Evolutionary conservation across 2,329 filamentous ascomycete species (phyloP).

Genomic region (Fusarium pininemorale): DNA sequence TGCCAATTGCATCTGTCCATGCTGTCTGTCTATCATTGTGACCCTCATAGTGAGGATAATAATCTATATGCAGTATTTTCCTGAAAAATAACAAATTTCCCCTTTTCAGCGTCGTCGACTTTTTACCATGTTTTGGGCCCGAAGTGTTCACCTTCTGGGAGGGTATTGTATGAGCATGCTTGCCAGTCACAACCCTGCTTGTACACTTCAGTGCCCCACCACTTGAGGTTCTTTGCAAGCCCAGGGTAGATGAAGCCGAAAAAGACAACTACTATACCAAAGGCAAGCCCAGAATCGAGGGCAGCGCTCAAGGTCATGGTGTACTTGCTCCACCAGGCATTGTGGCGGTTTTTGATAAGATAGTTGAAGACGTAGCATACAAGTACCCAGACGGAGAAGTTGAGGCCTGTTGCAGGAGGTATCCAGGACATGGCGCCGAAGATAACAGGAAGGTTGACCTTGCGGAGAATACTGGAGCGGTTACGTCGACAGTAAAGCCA

Average conservation of each 20-base stretch:
- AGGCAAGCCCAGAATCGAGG: constrained; percentile 82
- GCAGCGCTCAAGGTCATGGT: constrained; percentile 89
- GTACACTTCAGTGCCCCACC: constrained; percentile 91
- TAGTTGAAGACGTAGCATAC: constrained; percentile 89
- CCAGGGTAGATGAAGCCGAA: constrained; percentile 88
- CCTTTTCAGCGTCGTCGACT: background rate
- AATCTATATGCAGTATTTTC: constrained; percentile 36
- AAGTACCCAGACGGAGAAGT: constrained; percentile 87
- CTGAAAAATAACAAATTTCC: background rate
- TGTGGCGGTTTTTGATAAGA: constrained; percentile 72
- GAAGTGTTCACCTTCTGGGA: constrained; percentile 72
- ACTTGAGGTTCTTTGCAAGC: constrained; percentile 75
- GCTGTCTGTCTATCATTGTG: constrained; percentile 37
- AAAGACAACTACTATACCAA: constrained; percentile 84
- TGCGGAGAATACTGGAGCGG: constrained; percentile 71
- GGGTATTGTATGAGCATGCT: constrained; percentile 75
- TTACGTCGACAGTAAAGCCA: constrained; percentile 74
- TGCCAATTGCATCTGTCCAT: constrained; percentile 4
- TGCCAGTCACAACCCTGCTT: constrained; percentile 87
- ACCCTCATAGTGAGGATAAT: background rate
- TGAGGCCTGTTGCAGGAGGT: constrained; percentile 84
- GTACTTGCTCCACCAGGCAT: constrained; percentile 89
- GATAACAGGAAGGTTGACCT: constrained; percentile 83
- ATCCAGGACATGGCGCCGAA: constrained; percentile 89
- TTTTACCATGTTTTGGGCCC: constrained; percentile 68